Evolutionary conservation across 2,329 filamentous ascomycete species (phyloP).

Genomic region (Thermoascus crustaceus): DNA sequence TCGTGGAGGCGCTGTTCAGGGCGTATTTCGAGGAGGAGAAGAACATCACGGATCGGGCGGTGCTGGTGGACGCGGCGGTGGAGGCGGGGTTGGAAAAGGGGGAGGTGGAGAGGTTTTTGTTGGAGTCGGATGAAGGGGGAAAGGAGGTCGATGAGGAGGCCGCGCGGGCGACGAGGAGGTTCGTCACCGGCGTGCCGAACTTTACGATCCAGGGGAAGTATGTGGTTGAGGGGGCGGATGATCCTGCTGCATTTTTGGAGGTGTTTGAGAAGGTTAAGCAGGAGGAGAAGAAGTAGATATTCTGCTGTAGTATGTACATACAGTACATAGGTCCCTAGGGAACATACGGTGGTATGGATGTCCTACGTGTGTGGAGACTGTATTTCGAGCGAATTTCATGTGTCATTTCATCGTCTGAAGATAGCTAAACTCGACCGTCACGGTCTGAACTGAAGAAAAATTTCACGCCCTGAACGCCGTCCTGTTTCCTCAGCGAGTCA

Average conservation of each 20-base stretch:
- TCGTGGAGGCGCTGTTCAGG: slow-evolving; percentile 57
- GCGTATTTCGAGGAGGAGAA: slow-evolving; percentile 58
- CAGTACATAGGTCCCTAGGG: too few relatives aligned
- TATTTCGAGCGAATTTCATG: too few relatives aligned
- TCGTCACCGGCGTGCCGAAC: slow-evolving; percentile 63
- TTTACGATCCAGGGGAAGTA: slow-evolving; percentile 63
- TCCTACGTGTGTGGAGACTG: too few relatives aligned
- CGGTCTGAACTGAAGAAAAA: too few relatives aligned
- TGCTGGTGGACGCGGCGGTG: slow-evolving; percentile 46
- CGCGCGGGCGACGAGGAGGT: slow-evolving; percentile 42
- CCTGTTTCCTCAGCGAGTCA: too few relatives aligned
- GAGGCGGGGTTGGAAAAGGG: slow-evolving; percentile 46
- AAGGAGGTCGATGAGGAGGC: slow-evolving; percentile 52
- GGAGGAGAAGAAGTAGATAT: slow-evolving; percentile 11
- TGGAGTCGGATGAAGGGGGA: slow-evolving; percentile 48
- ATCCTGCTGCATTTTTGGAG: slow-evolving; percentile 57
- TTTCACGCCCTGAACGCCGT: too few relatives aligned
- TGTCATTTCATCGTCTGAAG: too few relatives aligned
- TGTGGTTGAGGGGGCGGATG: slow-evolving; percentile 64
- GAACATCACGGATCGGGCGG: slow-evolving; percentile 53
- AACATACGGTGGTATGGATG: too few relatives aligned
- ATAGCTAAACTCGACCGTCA: too few relatives aligned
- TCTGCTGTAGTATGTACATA: too few relatives aligned
- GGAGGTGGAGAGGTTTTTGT: slow-evolving; percentile 48
- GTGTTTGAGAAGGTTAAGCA: slow-evolving; percentile 56